Base-by-base conservation (phyloP, 768 basidiomycete species). In the Russula olivacea region DNA sequence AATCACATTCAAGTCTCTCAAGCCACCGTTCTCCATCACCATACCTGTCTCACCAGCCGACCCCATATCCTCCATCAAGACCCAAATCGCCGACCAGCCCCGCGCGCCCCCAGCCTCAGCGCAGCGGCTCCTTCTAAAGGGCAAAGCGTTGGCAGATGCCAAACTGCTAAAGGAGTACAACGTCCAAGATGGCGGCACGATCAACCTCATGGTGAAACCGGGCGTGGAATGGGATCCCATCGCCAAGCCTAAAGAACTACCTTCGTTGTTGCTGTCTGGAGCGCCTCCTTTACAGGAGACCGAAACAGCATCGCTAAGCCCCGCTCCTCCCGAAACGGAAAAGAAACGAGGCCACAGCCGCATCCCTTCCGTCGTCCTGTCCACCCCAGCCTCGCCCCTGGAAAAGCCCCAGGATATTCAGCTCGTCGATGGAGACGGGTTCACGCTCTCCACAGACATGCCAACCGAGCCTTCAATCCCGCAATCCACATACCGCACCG, bases 81-180 rank as follows among this genome's bases (percentile, higher is more conserved):
- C 80, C 2, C 84, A 84, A 65, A 84, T 98, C 61, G 82, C 87
- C 15, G 71, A 83, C 1, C 78, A 86, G 68, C 77, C 84, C 32
- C 76, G 77, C 54, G 91, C 91, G 0, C 94, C 94, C 0, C 83
- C 88, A 10, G 82, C 86, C 50, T 87, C 92, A 71, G 79, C 81
- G 34, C 95, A 97, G 74, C 80, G 97, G 3, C 82, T 98, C 17
- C 78, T 99, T 12, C 79, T 97, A 58, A 98, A 95, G 75, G 97
- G 97, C 61, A 99, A 99, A 74, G 93, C 89, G 0, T 82, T 98
- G 66, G 86, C 85, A 17, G 96, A 98, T 77, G 77, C 76, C 28
- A 96, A 95, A 72, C 83, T 99, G 11, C 76, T 98, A 45, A 88
- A 89, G 71, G 97, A 98, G 73, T 99, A 98, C 78, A 83, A 77